Evolutionary conservation across 2,329 filamentous ascomycete species (phyloP).

Genomic region (Nemania diffusa): DNA sequence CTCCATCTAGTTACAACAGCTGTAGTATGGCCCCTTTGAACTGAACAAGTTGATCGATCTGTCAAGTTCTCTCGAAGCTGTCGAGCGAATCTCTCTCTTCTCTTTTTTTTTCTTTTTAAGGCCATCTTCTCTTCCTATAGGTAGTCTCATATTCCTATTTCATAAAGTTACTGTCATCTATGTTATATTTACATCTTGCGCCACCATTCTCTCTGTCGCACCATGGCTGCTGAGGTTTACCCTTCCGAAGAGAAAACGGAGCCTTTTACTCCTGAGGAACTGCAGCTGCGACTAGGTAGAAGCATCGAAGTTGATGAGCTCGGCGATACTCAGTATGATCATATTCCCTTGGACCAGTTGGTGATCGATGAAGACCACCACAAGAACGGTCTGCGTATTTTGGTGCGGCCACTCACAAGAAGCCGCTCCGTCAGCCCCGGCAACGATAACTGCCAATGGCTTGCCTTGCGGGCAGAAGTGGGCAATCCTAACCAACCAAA

Average conservation of each 20-base stretch:
- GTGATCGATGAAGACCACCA: conserved; percentile 63
- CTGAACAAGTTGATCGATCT: conserved; percentile 39
- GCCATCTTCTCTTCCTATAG: conserved; percentile 29
- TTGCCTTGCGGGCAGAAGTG: conserved; percentile 65
- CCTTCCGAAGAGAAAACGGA: conserved; percentile 65
- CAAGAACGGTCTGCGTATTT: conserved; percentile 65
- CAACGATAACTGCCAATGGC: conserved; percentile 66
- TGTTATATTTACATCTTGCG: conserved; percentile 20
- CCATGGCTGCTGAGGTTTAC: conserved; percentile 61
- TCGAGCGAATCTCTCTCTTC: conserved; percentile 29
- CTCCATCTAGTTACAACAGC: conserved; percentile 29
- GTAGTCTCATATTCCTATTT: conserved; percentile 7
- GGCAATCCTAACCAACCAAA: conserved; percentile 62
- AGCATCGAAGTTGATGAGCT: conserved; percentile 59
- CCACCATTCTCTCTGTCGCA: conserved; percentile 35
- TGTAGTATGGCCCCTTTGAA: conserved; percentile 30
- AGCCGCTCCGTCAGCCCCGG: conserved; percentile 66
- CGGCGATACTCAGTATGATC: conserved; percentile 52
- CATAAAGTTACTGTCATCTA: conserved; percentile 23
- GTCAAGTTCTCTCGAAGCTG: conserved; percentile 35
- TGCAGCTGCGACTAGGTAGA: conserved; percentile 60
- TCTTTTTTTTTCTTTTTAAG: conserved; percentile 29
- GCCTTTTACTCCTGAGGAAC: conserved; percentile 67
- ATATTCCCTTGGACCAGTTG: conserved; percentile 65
- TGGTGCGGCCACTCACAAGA: conserved; percentile 65